Evolutionary conservation across 208 protist genomes (phyloP).

Genomic region (Trypanosoma cruzi): DNA sequence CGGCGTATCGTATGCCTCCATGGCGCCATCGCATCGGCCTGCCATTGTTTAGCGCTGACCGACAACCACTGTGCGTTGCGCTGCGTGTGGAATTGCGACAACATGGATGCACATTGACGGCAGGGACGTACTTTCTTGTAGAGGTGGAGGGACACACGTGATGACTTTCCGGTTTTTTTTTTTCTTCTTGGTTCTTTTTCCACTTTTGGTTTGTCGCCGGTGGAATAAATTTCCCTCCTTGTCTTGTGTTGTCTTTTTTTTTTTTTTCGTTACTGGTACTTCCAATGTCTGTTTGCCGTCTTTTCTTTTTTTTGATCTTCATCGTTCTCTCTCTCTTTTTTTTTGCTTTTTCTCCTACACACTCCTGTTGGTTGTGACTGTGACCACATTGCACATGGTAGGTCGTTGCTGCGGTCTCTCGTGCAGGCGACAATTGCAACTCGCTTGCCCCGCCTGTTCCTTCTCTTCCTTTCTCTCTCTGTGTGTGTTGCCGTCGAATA

Average conservation of each 20-base stretch:
- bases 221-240: background rate
- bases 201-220: background rate
- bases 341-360: background rate
- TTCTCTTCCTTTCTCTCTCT: background rate
- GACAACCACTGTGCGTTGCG: conserved; percentile 40
- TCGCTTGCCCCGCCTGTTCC: background rate
- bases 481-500: background rate
- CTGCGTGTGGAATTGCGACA: conserved; percentile 79
- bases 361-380: too few species aligned
- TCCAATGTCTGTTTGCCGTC: too few species aligned
- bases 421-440: background rate
- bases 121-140: conserved; percentile 55
- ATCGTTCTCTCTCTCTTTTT: background rate
- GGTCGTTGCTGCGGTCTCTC: background rate
- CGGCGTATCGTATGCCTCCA: conserved; percentile 62
- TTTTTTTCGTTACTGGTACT: too few species aligned
- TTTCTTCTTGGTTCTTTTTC: background rate
- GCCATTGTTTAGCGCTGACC: conserved; percentile 35
- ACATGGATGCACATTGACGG: conserved; percentile 32
- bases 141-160: background rate
- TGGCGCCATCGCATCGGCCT: conserved; percentile 74
- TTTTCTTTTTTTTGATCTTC: too few species aligned
- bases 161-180: conserved; percentile 8
- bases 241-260: too few species aligned
- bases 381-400: background rate